phyloP scores from a whole-genome alignment of 768 basidiomycete species.

The Clitopilus hobsonii region DNA sequence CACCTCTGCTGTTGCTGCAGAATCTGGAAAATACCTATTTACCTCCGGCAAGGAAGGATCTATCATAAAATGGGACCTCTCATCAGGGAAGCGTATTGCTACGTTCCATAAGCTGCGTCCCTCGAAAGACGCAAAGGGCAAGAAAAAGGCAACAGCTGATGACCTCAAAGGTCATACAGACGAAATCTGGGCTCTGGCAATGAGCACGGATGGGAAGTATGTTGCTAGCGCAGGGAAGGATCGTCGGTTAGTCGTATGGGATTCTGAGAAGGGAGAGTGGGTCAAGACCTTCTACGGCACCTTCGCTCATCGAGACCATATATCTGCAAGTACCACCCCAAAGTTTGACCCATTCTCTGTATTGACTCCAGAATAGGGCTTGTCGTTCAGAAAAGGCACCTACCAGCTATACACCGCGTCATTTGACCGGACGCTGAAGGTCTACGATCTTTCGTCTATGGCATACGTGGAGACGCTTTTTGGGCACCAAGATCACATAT shows the following conservation, averaged over 20 bases:
- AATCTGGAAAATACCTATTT: slow-evolving; percentile 72
- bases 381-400: slow-evolving; percentile 76
- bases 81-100: slow-evolving; percentile 51
- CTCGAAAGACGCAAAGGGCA: slow-evolving; percentile 51
- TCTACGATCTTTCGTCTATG: slow-evolving; percentile 73
- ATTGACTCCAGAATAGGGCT: slow-evolving; percentile 33
- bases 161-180: slow-evolving; percentile 77
- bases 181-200: slow-evolving; percentile 77
- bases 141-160: slow-evolving; percentile 33
- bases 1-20: slow-evolving; percentile 76
- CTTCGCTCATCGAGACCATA: slow-evolving; percentile 50
- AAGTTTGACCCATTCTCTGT: slow-evolving; percentile 1
- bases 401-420: slow-evolving; percentile 73
- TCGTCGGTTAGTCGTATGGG: slow-evolving; percentile 81
- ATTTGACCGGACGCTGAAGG: slow-evolving; percentile 84
- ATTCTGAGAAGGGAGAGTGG: slow-evolving; percentile 72
- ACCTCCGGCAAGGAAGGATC: slow-evolving; percentile 89
- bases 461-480: slow-evolving; percentile 96
- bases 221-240: slow-evolving; percentile 89
- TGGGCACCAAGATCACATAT: slow-evolving; percentile 90
- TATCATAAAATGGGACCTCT: slow-evolving; percentile 82
- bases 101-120: slow-evolving; percentile 59
- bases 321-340: slow-evolving; percentile 24
- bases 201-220: slow-evolving; percentile 81
- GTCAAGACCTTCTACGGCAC: slow-evolving; percentile 78